Conservation (phyloP, 257 asterid species). For the Jacaranda mimosifolia region DNA sequence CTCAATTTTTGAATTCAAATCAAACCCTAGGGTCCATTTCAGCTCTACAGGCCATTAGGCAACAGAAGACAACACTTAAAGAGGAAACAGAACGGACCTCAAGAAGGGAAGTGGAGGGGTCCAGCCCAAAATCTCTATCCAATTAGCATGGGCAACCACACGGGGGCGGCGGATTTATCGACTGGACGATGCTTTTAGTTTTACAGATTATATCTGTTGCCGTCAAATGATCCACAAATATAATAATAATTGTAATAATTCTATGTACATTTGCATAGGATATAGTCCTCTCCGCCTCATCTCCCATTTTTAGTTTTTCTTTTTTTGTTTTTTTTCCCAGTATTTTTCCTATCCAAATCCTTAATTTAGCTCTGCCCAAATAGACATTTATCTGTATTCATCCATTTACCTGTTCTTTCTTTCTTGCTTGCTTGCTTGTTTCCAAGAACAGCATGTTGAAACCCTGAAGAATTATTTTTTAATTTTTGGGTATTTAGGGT, state of each 20-base stretch:
- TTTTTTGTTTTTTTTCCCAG: not conserved
- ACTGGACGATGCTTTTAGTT: constrained; percentile 33
- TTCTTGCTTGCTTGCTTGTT: not conserved
- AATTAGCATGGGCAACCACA: constrained; percentile 23
- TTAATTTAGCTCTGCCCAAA: constrained; percentile 26
- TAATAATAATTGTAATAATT: too few species aligned
- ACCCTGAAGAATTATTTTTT: constrained; percentile 25
- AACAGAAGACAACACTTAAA: not conserved
- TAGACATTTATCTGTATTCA: constrained; percentile 27
- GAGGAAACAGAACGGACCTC: constrained; percentile 5
- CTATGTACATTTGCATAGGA: too few species aligned
- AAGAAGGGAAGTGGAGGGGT: constrained; percentile 31
- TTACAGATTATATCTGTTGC: not conserved
- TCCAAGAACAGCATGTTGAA: constrained; percentile 4
- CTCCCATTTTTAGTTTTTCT: constrained; percentile 21
- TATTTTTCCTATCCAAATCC: not conserved
- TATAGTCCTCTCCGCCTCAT: constrained; percentile 42
- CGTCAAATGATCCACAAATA: not conserved
- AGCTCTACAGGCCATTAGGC: not conserved
- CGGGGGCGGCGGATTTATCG: constrained; percentile 39
- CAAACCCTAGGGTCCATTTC: not conserved
- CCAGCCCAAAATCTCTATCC: constrained; percentile 30
- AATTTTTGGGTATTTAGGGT: constrained; percentile 39
- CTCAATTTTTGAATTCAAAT: not conserved
- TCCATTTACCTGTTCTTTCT: constrained; percentile 12